Conservation (phyloP, 441 rosid species). For the Populus tomentosa region DNA sequence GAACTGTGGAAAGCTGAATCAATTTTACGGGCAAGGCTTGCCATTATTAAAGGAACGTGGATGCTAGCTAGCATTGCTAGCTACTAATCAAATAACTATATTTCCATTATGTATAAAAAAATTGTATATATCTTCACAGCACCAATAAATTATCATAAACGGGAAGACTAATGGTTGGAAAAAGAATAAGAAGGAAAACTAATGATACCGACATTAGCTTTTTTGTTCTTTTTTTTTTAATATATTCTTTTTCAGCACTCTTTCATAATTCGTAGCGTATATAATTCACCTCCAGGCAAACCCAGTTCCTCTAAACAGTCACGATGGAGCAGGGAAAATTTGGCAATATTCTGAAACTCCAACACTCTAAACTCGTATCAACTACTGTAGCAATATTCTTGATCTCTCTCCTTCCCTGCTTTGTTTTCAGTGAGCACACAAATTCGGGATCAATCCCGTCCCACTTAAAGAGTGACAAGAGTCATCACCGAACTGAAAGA, state of each 20-base stretch:
- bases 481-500: not conserved
- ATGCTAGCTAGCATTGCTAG: not conserved
- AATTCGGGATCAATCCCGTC: not conserved
- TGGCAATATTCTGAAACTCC: not conserved
- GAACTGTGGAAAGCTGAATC: not conserved
- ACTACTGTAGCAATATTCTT: not conserved
- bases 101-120: no score
- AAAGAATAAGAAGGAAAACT: not conserved
- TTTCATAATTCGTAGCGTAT: not conserved
- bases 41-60: not conserved
- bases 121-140: not conserved
- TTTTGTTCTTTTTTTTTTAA: no score
- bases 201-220: not conserved
- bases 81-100: not conserved
- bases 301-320: not conserved
- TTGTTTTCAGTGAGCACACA: not conserved
- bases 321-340: not conserved
- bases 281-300: not conserved
- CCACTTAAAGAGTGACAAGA: not conserved
- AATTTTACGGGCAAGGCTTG: not conserved
- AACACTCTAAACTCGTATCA: not conserved
- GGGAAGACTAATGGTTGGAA: not conserved
- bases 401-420: not conserved
- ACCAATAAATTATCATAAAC: no score
- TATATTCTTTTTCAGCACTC: not conserved